Conservation (phyloP, 148 eudicot species). For the Rhododendron henanense region DNA sequence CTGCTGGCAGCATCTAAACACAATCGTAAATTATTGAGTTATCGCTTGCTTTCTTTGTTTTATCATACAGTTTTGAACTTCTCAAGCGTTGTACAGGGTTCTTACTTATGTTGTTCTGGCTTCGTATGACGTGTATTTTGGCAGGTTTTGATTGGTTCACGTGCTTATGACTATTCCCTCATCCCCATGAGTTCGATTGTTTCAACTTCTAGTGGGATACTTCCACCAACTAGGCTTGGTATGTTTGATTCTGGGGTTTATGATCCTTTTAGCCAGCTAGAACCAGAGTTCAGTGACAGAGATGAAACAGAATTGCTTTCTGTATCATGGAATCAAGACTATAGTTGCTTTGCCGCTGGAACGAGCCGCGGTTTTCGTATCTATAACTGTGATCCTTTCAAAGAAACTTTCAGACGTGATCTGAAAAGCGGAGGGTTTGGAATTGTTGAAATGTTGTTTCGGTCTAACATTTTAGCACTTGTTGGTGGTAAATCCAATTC, state of each 20-base stretch:
- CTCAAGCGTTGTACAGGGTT: not conserved
- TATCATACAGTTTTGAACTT: not conserved
- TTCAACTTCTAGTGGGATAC: constrained; percentile 51
- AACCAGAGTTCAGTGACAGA: constrained; percentile 38
- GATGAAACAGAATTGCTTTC: constrained; percentile 66
- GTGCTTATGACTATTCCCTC: constrained; percentile 23
- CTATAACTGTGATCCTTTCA: constrained; percentile 85
- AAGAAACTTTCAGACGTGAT: constrained; percentile 88
- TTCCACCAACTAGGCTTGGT: constrained; percentile 42
- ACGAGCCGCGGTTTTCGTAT: constrained; percentile 88
- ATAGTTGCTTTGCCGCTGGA: constrained; percentile 87
- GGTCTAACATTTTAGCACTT: constrained; percentile 79
- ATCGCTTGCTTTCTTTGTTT: not conserved
- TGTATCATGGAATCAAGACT: constrained; percentile 95
- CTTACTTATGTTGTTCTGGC: not conserved
- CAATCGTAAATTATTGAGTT: not conserved
- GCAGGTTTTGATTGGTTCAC: constrained; percentile 21
- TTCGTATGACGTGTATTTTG: not conserved
- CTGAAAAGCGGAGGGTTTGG: constrained; percentile 87
- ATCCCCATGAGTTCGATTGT: constrained; percentile 51
- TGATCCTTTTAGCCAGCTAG: constrained; percentile 35
- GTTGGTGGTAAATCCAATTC: constrained; percentile 84
- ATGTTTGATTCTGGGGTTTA: constrained; percentile 38
- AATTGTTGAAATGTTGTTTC: constrained; percentile 92
- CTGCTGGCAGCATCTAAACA: not conserved